These are phyloP conservation scores for Hura crepitans DNA, from an alignment of 441 rosid genomes.

Conservation along the genomic window DNA sequence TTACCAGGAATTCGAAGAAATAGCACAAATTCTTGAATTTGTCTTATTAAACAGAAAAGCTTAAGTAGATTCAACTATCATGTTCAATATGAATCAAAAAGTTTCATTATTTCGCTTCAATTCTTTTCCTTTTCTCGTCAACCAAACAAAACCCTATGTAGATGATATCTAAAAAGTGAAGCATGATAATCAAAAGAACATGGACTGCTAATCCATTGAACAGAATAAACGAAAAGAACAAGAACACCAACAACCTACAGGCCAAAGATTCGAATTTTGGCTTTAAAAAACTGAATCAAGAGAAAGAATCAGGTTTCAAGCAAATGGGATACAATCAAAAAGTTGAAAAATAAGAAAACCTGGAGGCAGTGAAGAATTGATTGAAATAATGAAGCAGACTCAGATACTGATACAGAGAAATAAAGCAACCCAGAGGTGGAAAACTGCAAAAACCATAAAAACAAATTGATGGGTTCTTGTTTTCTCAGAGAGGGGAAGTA, in stretches of 20 bases:
- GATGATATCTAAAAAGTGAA: background rate
- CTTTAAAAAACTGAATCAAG: background rate
- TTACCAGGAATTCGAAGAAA: background rate
- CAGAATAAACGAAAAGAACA: background rate
- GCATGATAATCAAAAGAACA: background rate
- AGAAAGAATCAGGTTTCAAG: conserved; percentile 17
- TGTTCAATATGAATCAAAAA: background rate
- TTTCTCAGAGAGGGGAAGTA: background rate
- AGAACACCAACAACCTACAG: background rate
- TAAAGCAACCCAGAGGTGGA: conserved; percentile 6
- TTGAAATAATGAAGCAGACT: conserved; percentile 20
- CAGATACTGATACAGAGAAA: conserved; percentile 5
- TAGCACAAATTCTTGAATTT: background rate
- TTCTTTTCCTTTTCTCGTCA: background rate
- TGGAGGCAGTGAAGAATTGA: background rate
- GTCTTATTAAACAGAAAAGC: background rate
- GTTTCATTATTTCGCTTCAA: background rate
- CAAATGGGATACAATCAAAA: no score
- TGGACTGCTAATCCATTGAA: background rate
- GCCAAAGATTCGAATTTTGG: background rate
- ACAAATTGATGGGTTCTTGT: background rate
- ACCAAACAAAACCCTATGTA: background rate
- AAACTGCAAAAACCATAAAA: background rate
- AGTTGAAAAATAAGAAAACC: background rate
- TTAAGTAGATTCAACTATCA: background rate